Percentiles rank a stretch among this genome's conserved stretches.
phyloP scores from a whole-genome alignment of 495 filamentous ascomycete species.

The Penicillium coprophilum region DNA sequence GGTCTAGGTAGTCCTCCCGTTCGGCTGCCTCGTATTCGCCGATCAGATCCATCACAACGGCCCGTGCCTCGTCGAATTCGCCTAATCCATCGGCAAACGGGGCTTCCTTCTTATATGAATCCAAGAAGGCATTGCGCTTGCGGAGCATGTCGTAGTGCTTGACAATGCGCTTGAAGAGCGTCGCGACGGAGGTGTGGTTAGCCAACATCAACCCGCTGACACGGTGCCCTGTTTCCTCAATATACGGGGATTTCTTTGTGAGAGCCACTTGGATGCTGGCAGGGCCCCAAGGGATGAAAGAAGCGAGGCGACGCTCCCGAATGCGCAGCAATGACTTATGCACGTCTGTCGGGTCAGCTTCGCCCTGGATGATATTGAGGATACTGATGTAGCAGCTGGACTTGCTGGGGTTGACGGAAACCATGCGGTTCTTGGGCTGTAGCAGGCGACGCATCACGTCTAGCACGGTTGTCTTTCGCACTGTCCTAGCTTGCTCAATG shows the following conservation, averaged over 20 bases:
- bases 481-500: constrained; percentile 92
- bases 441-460: constrained; percentile 96
- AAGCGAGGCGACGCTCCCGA: constrained; percentile 87
- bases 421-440: constrained; percentile 99
- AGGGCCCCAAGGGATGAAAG: constrained; percentile 99
- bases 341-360: constrained; percentile 93
- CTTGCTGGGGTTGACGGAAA: constrained; percentile 91
- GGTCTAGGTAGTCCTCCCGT: constrained; percentile 79
- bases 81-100: constrained; percentile 87
- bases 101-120: constrained; percentile 90
- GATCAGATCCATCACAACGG: constrained; percentile 84
- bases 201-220: constrained; percentile 97
- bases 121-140: constrained; percentile 95
- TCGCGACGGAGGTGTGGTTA: constrained; percentile 96
- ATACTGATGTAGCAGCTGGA: constrained; percentile 99
- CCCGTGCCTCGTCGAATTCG: constrained; percentile 92
- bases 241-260: constrained; percentile 93
- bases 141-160: constrained; percentile 86
- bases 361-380: constrained; percentile 96
- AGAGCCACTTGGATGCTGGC: constrained; percentile 96
- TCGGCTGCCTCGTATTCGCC: constrained; percentile 96
- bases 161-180: constrained; percentile 91
- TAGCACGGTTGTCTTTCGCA: constrained; percentile 94
- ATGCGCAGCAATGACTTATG: constrained; percentile 98
- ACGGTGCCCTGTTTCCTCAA: constrained; percentile 72